phyloP scores from a whole-genome alignment of 1,284 basidiomycete species.

The Melampsora larici-populina region DNA sequence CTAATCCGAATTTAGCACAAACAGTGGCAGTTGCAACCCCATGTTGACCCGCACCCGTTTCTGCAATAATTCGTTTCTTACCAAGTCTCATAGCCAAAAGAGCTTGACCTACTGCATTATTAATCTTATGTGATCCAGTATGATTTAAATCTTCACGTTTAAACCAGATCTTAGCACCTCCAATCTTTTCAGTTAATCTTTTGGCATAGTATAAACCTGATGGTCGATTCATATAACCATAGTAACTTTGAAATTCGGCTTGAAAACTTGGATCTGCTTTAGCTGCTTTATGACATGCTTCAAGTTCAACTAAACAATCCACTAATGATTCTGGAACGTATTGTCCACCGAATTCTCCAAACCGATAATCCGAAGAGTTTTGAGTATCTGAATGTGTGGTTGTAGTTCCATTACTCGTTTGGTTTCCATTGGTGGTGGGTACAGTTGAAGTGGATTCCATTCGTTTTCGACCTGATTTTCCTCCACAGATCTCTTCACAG shows the following conservation, averaged over 20 bases:
- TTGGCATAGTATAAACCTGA: constrained; percentile 70
- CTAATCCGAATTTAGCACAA: constrained; percentile 91
- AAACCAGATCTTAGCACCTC: constrained; percentile 93
- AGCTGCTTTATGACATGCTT: constrained; percentile 81
- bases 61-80: constrained; percentile 95
- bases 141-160: constrained; percentile 95
- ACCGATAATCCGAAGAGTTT: constrained; percentile 64
- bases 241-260: constrained; percentile 85
- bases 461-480: neutral
- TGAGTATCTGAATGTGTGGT: neutral
- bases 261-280: constrained; percentile 84
- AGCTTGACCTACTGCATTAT: constrained; percentile 93
- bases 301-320: constrained; percentile 84
- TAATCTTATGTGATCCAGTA: constrained; percentile 95
- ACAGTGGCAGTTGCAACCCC: constrained; percentile 98
- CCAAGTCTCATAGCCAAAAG: constrained; percentile 86
- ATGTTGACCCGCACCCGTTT: constrained; percentile 98
- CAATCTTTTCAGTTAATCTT: constrained; percentile 69
- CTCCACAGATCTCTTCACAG: constrained; percentile 26
- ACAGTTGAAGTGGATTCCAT: neutral
- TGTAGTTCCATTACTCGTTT: neutral
- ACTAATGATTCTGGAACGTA: constrained; percentile 93
- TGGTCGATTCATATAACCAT: constrained; percentile 81
- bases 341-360: constrained; percentile 94
- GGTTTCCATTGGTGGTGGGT: neutral